Evolutionary conservation across 345 rosid genomes (phyloP).

Genomic region (Rhodamnia rubescens): DNA sequence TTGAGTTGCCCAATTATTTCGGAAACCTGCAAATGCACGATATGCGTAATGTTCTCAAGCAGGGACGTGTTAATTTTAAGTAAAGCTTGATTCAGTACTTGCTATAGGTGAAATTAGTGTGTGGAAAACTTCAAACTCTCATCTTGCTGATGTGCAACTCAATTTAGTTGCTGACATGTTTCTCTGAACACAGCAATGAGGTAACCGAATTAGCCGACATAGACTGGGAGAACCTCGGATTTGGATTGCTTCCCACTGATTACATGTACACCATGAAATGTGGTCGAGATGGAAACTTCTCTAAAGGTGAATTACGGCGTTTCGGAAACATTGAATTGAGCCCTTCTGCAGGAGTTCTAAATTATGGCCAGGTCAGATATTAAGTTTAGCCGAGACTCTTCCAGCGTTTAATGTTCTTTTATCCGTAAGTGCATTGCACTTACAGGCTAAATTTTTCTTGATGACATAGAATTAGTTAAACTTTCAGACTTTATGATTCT

Average conservation of each 20-base stretch:
- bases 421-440: background rate
- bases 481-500: background rate
- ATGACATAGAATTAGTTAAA: background rate
- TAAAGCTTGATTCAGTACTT: background rate
- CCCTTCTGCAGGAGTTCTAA: slow-evolving; percentile 85
- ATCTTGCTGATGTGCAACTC: background rate
- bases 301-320: slow-evolving; percentile 58
- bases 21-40: background rate
- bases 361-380: slow-evolving; percentile 79
- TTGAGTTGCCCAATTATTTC: background rate
- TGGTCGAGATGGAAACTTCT: slow-evolving; percentile 36
- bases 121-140: background rate
- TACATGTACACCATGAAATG: slow-evolving; percentile 83
- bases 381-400: background rate
- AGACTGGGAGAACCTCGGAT: slow-evolving; percentile 89
- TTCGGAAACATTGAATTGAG: slow-evolving; percentile 83
- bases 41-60: background rate
- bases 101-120: background rate
- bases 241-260: slow-evolving; percentile 61
- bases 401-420: background rate
- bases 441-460: background rate
- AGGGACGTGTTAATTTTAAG: background rate
- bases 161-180: background rate
- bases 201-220: slow-evolving; percentile 42
- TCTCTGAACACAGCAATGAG: slow-evolving; percentile 19